Percentiles rank a stretch among this genome's conserved stretches.
These are phyloP conservation scores for Phoma sp. DNA, from an alignment of 2,329 filamentous ascomycete genomes.

Conservation along the genomic window DNA sequence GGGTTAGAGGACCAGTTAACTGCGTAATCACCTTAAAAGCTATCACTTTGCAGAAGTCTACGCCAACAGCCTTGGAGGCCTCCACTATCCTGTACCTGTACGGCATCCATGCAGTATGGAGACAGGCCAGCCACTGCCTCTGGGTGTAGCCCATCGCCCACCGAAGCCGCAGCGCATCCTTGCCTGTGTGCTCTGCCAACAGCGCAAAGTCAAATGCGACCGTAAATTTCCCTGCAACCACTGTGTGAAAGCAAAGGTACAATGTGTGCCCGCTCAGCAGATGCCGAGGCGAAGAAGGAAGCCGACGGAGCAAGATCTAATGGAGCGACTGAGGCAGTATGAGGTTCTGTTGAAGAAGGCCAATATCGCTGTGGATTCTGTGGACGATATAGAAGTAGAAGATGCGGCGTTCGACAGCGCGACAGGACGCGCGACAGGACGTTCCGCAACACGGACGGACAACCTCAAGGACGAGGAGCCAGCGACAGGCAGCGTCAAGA, in stretches of 20 bases:
- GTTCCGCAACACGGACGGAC: no score
- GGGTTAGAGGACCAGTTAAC: no score
- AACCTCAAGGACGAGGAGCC: conserved; percentile 14
- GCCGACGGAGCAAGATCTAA: conserved; percentile 72
- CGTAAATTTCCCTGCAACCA: conserved; percentile 45
- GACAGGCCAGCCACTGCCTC: conserved; percentile 12
- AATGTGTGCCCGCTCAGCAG: conserved; percentile 50
- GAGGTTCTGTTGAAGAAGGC: conserved; percentile 70
- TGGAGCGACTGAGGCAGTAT: conserved; percentile 72
- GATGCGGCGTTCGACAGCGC: not conserved
- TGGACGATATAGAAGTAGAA: not conserved
- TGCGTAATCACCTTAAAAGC: no score
- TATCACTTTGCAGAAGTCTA: no score
- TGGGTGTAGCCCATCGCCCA: conserved; percentile 8
- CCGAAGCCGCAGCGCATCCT: conserved; percentile 50
- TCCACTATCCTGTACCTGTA: no score
- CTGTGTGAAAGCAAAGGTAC: conserved; percentile 34
- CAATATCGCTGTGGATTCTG: conserved; percentile 70
- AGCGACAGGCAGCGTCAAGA: conserved; percentile 10
- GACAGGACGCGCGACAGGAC: not conserved
- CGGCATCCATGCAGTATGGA: conserved; percentile 11
- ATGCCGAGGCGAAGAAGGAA: conserved; percentile 64
- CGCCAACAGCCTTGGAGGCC: no score
- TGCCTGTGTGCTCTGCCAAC: conserved; percentile 74
- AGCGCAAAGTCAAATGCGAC: conserved; percentile 49